Evolutionary conservation across 495 filamentous ascomycete genomes (phyloP).

Genomic region (Viridothelium virens): DNA sequence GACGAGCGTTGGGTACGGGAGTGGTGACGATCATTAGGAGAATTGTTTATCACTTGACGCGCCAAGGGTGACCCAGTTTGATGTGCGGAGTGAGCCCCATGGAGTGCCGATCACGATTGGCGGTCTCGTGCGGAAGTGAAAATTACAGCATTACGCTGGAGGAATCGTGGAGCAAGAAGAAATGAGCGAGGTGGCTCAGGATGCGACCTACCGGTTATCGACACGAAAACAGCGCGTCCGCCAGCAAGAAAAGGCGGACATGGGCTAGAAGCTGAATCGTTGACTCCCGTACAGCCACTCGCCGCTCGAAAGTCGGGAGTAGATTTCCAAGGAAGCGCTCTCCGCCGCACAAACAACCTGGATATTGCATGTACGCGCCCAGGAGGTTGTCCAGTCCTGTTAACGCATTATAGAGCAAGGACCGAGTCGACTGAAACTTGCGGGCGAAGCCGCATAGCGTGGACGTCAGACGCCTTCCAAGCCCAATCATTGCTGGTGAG

Average conservation of each 20-base stretch:
- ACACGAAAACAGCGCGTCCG: neutral
- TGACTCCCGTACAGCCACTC: slow-evolving; percentile 1
- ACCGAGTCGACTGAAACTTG: neutral
- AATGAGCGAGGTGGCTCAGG: neutral
- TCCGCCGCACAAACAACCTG: neutral
- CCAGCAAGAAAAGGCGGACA: neutral
- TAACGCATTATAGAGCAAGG: neutral
- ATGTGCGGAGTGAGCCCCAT: neutral
- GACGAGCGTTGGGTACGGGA: neutral
- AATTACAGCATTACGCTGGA: neutral
- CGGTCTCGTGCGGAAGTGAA: slow-evolving; percentile 4
- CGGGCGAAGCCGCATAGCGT: neutral
- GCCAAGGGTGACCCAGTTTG: neutral
- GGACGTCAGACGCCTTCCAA: neutral
- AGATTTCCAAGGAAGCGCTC: neutral
- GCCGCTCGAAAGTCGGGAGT: neutral
- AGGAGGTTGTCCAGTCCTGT: neutral
- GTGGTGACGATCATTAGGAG: neutral
- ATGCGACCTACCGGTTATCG: neutral
- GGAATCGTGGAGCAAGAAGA: neutral
- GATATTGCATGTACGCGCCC: slow-evolving; percentile 6
- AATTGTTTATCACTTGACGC: neutral
- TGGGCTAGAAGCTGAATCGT: neutral
- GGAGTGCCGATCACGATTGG: slow-evolving; percentile 6
- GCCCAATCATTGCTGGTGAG: neutral